Evolutionary conservation across 768 basidiomycete species (phyloP).

Genomic region (Leccinum rimulosum): DNA sequence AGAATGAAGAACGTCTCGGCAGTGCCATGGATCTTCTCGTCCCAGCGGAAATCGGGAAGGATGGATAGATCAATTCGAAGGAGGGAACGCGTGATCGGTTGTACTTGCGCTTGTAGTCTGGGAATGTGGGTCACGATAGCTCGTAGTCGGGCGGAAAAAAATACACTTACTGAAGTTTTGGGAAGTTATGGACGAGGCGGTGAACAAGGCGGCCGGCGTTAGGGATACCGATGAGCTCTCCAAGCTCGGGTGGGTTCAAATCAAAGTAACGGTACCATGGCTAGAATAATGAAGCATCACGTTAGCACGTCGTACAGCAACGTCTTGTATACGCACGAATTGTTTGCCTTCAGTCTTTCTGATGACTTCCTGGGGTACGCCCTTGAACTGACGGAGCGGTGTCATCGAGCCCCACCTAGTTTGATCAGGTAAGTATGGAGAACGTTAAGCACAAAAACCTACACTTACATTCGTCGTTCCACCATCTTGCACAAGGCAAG

Average conservation of each 20-base stretch:
- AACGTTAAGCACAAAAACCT: too few species aligned
- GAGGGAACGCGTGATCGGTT: too few species aligned
- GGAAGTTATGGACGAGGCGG: slow-evolving; percentile 93
- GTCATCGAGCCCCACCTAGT: too few species aligned
- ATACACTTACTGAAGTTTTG: slow-evolving; percentile 80
- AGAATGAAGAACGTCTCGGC: too few species aligned
- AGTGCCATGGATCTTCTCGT: too few species aligned
- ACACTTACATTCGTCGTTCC: slow-evolving; percentile 79
- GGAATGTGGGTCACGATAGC: neutral
- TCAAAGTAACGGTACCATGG: slow-evolving; percentile 99
- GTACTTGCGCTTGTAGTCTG: too few species aligned
- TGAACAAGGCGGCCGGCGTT: slow-evolving; percentile 93
- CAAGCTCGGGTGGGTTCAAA: slow-evolving; percentile 85
- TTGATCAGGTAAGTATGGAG: too few species aligned
- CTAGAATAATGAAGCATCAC: slow-evolving; percentile 41
- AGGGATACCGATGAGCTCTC: slow-evolving; percentile 90
- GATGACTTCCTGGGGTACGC: slow-evolving; percentile 76
- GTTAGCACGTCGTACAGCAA: neutral
- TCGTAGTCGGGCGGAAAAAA: neutral
- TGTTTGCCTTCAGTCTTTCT: slow-evolving; percentile 95
- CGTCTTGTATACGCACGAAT: slow-evolving; percentile 59
- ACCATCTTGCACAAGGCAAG: slow-evolving; percentile 97
- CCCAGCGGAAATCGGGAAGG: too few species aligned
- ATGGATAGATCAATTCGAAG: too few species aligned
- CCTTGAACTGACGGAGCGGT: too few species aligned